phyloP scores from a whole-genome alignment of 208 protist genomes.

The Trypanosoma lewisi region DNA sequence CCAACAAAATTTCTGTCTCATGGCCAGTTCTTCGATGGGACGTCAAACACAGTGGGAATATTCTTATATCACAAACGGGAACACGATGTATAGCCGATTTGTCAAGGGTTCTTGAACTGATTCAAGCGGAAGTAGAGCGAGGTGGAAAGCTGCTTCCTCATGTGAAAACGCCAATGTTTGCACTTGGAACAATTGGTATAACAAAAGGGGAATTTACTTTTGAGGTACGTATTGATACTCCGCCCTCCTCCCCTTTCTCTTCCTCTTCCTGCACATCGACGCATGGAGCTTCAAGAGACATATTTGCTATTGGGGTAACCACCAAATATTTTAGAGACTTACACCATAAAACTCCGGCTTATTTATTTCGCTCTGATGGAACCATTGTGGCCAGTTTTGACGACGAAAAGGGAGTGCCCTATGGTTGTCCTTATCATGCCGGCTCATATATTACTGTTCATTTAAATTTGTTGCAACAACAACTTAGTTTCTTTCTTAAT shows the following conservation, averaged over 20 bases:
- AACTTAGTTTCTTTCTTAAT: conserved; percentile 59
- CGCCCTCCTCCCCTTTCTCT: too few species aligned
- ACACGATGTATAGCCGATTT: conserved; percentile 43
- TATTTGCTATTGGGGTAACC: conserved; percentile 41
- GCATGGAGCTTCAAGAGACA: conserved; percentile 2
- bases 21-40: conserved; percentile 42
- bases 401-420: conserved; percentile 34
- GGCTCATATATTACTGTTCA: conserved; percentile 49
- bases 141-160: conserved; percentile 13
- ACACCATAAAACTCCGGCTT: conserved; percentile 23
- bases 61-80: conserved; percentile 51
- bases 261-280: too few species aligned
- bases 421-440: conserved; percentile 39
- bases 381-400: conserved; percentile 28
- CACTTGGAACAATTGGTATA: conserved; percentile 39
- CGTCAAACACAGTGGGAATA: conserved; percentile 51
- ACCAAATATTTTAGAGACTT: conserved; percentile 32
- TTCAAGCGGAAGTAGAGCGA: conserved; percentile 26
- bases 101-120: conserved; percentile 33
- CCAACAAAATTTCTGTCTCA: background rate
- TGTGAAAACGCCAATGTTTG: conserved; percentile 55
- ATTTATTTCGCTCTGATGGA: conserved; percentile 56
- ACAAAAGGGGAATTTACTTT: conserved; percentile 38
- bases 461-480: conserved; percentile 35
- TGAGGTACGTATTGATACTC: conserved; percentile 25